Conservation (phyloP, 495 filamentous ascomycete species). For the Podospora australis region DNA sequence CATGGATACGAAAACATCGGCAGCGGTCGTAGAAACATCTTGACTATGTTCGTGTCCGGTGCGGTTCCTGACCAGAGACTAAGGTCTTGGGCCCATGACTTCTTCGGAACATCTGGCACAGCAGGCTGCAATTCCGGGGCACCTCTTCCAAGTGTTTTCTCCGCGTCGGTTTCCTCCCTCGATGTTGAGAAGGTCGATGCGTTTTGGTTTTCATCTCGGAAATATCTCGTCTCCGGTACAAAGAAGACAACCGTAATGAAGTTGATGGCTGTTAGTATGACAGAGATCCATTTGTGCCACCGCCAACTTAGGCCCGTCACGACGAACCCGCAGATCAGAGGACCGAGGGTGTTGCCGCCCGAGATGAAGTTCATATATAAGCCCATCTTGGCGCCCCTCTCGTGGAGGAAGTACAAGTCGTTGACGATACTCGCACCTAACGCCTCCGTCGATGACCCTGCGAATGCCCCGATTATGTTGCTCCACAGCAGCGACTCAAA, state of each 20-base stretch:
- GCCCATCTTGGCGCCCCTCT: conserved; percentile 36
- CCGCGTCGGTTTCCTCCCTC: no score
- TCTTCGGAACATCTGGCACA: conserved; percentile 16
- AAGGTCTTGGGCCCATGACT: conserved; percentile 23
- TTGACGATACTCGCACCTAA: conserved; percentile 34
- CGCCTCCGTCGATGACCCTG: conserved; percentile 29
- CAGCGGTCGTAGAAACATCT: conserved; percentile 31
- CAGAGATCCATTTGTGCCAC: conserved; percentile 33
- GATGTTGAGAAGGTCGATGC: no score
- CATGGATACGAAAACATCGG: conserved; percentile 37
- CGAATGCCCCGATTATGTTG: conserved; percentile 33
- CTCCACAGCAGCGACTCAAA: conserved; percentile 30
- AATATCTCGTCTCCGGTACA: conserved; percentile 36
- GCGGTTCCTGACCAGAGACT: conserved; percentile 22
- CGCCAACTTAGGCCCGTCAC: conserved; percentile 33
- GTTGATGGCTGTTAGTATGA: conserved; percentile 26
- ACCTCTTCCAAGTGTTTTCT: no score
- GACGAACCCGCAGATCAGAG: conserved; percentile 36
- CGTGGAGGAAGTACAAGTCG: conserved; percentile 39
- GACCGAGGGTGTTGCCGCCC: conserved; percentile 33
- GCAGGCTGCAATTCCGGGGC: neutral
- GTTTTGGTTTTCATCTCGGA: no score
- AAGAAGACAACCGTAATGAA: conserved; percentile 31
- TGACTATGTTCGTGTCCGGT: conserved; percentile 18
- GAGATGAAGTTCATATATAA: conserved; percentile 36